Conservation (phyloP, 345 rosid genomes). For the Pugionium cornutum region DNA sequence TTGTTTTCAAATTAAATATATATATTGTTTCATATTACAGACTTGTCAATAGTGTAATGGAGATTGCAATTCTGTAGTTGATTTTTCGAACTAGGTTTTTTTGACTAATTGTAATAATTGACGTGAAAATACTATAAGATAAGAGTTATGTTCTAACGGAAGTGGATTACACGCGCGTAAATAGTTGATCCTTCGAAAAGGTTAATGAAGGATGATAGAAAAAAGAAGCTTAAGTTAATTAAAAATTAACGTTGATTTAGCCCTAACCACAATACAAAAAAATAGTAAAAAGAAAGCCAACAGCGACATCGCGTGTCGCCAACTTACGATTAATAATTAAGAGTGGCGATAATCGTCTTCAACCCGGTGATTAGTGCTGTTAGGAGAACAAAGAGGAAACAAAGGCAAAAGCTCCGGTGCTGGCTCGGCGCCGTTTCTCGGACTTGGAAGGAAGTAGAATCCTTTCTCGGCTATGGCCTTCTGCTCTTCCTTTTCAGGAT, state of each 20-base stretch:
- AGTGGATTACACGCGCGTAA: conserved; percentile 37
- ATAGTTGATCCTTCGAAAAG: conserved; percentile 30
- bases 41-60: not conserved
- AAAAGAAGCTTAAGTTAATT: conserved; percentile 13
- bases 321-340: not conserved
- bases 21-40: not conserved
- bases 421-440: conserved; percentile 50
- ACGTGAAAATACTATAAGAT: not conserved
- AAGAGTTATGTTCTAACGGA: not conserved
- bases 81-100: not conserved
- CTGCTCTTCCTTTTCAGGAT: conserved; percentile 45
- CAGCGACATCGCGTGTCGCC: conserved; percentile 15
- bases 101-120: conserved; percentile 31
- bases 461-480: conserved; percentile 64
- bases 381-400: conserved; percentile 75
- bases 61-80: not conserved
- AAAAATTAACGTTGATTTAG: conserved; percentile 3
- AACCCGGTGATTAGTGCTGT: conserved; percentile 24
- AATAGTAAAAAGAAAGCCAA: conserved; percentile 18
- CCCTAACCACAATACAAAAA: conserved; percentile 24
- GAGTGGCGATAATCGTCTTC: conserved; percentile 9
- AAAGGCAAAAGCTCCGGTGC: conserved; percentile 71
- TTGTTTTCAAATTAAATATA: not conserved
- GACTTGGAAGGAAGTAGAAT: conserved; percentile 70
- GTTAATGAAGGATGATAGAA: not conserved